Conservation (phyloP, 179 eudicot genomes). For the Gypsophila paniculata region DNA sequence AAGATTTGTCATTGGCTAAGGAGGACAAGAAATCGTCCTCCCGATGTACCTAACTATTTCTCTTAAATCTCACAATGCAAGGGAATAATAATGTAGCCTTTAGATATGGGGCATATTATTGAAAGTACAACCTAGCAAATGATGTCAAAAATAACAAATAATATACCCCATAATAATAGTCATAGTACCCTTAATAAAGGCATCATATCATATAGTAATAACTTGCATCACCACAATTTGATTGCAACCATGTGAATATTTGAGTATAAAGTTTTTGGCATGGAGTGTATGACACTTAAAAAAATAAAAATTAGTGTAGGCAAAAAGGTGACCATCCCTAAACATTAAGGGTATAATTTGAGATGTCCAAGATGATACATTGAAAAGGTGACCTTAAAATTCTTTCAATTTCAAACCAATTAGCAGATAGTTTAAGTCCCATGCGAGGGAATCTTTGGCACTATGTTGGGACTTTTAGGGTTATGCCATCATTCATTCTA, state of each 20-base stretch:
- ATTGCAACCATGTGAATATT: conserved; percentile 18
- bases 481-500: conserved; percentile 17
- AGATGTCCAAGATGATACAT: conserved; percentile 25
- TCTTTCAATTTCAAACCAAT: neutral
- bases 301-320: conserved; percentile 13
- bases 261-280: conserved; percentile 19
- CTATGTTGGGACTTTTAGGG: conserved; percentile 30
- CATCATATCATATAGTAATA: neutral
- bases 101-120: conserved; percentile 10
- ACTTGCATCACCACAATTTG: neutral
- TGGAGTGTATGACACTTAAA: conserved; percentile 27
- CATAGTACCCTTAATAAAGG: too few species aligned
- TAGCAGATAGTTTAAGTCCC: neutral
- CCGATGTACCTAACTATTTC: too few species aligned
- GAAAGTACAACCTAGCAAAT: conserved; percentile 28
- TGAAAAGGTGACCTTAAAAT: neutral
- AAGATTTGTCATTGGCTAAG: too few species aligned
- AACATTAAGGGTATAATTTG: conserved; percentile 31
- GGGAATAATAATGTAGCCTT: conserved; percentile 23
- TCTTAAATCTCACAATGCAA: neutral
- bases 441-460: conserved; percentile 17
- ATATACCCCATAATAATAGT: conserved; percentile 27
- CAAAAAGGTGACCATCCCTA: conserved; percentile 26
- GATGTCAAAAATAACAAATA: conserved; percentile 22
- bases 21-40: too few species aligned